A percentile compares a stretch with the other conserved stretches of the same genome.
Evolutionary conservation across 768 basidiomycete species (phyloP).

Genomic region (Phylloporus arenicola): DNA sequence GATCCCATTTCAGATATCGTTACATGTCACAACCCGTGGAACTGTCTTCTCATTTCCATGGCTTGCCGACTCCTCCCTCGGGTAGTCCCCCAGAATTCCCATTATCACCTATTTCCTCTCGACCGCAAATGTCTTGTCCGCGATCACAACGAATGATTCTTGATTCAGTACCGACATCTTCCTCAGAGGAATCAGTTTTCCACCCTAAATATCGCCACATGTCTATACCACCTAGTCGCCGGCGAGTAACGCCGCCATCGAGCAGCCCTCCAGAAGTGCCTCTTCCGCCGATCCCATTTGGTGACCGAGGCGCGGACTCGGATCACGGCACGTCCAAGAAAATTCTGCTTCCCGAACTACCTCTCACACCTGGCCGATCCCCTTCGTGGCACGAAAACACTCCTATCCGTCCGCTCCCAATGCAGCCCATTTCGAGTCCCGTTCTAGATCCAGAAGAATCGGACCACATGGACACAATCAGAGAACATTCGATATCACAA

Average conservation of each 20-base stretch:
- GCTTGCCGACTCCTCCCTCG: slow-evolving; percentile 6
- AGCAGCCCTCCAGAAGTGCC: slow-evolving; percentile 14
- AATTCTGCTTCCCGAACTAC: neutral
- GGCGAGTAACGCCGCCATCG: slow-evolving; percentile 9
- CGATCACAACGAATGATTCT: slow-evolving; percentile 1
- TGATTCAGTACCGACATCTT: slow-evolving; percentile 1
- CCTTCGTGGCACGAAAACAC: neutral
- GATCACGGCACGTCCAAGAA: neutral
- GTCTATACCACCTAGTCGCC: slow-evolving; percentile 5
- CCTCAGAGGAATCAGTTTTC: slow-evolving; percentile 7
- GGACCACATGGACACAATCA: neutral
- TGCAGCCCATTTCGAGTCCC: slow-evolving; percentile 16
- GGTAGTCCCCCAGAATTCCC: slow-evolving; percentile 1
- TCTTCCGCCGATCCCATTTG: slow-evolving; percentile 20
- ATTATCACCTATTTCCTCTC: neutral
- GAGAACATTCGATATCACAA: slow-evolving; percentile 1
- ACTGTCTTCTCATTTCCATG: neutral
- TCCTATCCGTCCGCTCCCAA: slow-evolving; percentile 12
- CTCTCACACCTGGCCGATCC: slow-evolving; percentile 5
- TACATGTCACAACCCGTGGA: slow-evolving; percentile 1
- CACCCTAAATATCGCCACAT: neutral
- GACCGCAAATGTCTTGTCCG: neutral
- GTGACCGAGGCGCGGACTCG: neutral
- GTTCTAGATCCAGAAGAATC: slow-evolving; percentile 10
- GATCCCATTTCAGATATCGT: slow-evolving; percentile 2